Conservation (phyloP, 257 asterid genomes). For the Solanum corneliomulleri region DNA sequence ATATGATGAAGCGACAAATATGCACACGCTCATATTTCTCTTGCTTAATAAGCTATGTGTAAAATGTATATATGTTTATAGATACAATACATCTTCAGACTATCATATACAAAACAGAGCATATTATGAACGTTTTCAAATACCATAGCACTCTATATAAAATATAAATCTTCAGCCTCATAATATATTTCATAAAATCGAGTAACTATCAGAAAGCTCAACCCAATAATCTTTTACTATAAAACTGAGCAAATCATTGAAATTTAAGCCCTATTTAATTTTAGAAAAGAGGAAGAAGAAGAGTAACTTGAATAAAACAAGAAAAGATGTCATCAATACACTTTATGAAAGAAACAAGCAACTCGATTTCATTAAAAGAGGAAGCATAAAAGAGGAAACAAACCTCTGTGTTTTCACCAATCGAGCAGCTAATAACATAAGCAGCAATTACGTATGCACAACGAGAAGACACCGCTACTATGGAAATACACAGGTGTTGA, state of each 20-base stretch:
- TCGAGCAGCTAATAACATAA: not conserved
- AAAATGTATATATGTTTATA: too few species aligned
- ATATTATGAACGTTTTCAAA: too few species aligned
- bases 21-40: not conserved
- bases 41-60: too few species aligned
- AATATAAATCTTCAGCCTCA: not conserved
- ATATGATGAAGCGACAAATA: not conserved
- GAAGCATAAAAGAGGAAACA: not conserved
- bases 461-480: too few species aligned
- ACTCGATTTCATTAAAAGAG: not conserved
- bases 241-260: not conserved
- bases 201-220: not conserved
- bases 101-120: too few species aligned
- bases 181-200: not conserved
- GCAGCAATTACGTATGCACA: too few species aligned
- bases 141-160: too few species aligned
- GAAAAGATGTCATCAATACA: not conserved
- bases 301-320: too few species aligned
- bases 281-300: not conserved
- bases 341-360: not conserved
- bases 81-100: too few species aligned
- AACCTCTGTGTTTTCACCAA: not conserved
- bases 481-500: too few species aligned
- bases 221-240: too few species aligned
- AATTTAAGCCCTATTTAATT: not conserved